Evolutionary conservation across 2,329 filamentous ascomycete species (phyloP).

Genomic region (Xylaria hypoxylon): DNA sequence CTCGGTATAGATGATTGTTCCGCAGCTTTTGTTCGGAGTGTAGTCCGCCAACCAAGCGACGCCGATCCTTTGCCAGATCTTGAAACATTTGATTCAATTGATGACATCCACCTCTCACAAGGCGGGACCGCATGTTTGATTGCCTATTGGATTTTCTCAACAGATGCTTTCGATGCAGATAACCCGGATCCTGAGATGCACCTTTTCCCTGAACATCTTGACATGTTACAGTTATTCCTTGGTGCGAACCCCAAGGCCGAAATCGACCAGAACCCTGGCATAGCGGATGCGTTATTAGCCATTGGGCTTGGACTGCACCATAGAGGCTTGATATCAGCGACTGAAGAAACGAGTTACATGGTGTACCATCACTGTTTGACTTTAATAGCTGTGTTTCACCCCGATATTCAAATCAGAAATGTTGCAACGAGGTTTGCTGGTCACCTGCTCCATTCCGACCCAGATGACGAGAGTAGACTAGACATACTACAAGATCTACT

Average conservation of each 20-base stretch:
- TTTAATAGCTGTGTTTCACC: slow-evolving; percentile 68
- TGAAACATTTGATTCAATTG: slow-evolving; percentile 59
- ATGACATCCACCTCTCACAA: slow-evolving; percentile 68
- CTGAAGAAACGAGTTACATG: slow-evolving; percentile 62
- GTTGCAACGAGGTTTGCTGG: slow-evolving; percentile 66
- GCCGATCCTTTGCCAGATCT: slow-evolving; percentile 62
- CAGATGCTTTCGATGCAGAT: slow-evolving; percentile 69
- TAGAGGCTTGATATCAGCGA: slow-evolving; percentile 57
- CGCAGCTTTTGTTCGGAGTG: slow-evolving; percentile 59
- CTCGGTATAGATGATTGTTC: slow-evolving; percentile 64
- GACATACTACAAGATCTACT: slow-evolving; percentile 73
- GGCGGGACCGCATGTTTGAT: slow-evolving; percentile 69
- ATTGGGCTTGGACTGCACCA: slow-evolving; percentile 70
- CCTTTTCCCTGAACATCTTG: slow-evolving; percentile 71
- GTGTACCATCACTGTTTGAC: slow-evolving; percentile 70
- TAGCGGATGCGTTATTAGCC: slow-evolving; percentile 69
- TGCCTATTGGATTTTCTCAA: slow-evolving; percentile 72
- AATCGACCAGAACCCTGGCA: slow-evolving; percentile 64
- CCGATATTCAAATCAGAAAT: slow-evolving; percentile 64
- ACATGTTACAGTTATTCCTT: slow-evolving; percentile 66
- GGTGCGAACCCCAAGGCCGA: slow-evolving; percentile 61
- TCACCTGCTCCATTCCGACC: slow-evolving; percentile 67
- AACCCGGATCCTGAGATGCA: slow-evolving; percentile 64
- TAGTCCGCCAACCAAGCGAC: slow-evolving; percentile 56
- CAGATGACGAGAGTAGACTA: slow-evolving; percentile 68